Evolutionary conservation across 2,329 filamentous ascomycete genomes (phyloP), one percentile per base, ranked within the genome.

Genomic region (Fusarium sp.): DNA sequence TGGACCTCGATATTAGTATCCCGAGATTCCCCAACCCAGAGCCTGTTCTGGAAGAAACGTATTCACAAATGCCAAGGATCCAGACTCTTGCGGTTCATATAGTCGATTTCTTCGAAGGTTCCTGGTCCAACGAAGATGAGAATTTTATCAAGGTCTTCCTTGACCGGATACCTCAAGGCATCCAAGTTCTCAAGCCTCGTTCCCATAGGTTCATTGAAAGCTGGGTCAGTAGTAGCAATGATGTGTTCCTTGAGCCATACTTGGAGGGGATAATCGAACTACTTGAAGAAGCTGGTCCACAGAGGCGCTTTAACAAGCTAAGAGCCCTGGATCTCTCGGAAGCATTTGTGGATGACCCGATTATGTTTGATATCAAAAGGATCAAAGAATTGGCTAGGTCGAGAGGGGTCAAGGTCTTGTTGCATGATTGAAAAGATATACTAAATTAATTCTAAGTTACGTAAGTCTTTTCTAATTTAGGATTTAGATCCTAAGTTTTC

Each of bases 161-260:
- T 5, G 9, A 30, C 30, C 24, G 38, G 1, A 42, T 56, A 36
- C 58, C 58, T 16, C 0, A n/a, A 11, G 9, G 2, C 6, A 13
- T 35, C 6, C 14, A 55, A 7, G 3, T 20, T 24, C 36, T 61
- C 30, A 55, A 7, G 12, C 14, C 9, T 18, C 36, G 22, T 28
- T 22, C 30, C 4, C 18, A 3, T 0, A 15, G 0, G 1, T 36
- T 30, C 41, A 28, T 36, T 1, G 16, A 7, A 1, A 24, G 8
- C 3, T 56, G 48, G 38, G 6, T 28, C 1, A 41, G 35, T 2
- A 14, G 5, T 20, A 60, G 35, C 6, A 26, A 44, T 2, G 9
- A 30, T 9, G 20, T 24, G 7, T n/a, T 22, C 3, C 8, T 35
- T 9, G 30, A 36, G 33, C 38, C 38, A 22, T 57, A 57, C 18